These are phyloP conservation scores for Juglanconis sp. DNA, from an alignment of 2,329 filamentous ascomycete genomes.

Conservation along the genomic window DNA sequence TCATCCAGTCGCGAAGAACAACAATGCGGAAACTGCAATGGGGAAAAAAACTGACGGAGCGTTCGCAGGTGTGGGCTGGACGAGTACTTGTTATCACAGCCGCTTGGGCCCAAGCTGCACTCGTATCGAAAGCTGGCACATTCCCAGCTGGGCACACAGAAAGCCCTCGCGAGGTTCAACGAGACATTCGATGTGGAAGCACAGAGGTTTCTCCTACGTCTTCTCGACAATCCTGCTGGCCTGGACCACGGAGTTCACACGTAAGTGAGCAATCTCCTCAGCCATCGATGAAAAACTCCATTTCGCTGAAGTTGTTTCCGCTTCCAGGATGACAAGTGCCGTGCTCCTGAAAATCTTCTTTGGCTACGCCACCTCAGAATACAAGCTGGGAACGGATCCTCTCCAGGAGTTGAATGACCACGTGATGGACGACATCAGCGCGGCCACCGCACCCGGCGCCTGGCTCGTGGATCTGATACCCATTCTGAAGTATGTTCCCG, in stretches of 20 bases:
- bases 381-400: conserved; percentile 19
- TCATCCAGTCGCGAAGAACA: too few species aligned
- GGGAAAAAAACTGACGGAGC: too few species aligned
- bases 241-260: background rate
- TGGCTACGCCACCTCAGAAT: conserved; percentile 25
- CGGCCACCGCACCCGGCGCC: conserved; percentile 17
- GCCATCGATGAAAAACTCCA: too few species aligned
- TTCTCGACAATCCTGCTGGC: background rate
- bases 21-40: too few species aligned
- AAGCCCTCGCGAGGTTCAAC: background rate
- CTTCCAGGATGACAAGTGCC: conserved; percentile 15
- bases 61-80: background rate
- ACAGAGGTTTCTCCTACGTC: conserved; percentile 3
- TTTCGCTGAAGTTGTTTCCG: too few species aligned
- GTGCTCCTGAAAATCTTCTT: conserved; percentile 28
- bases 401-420: conserved; percentile 21
- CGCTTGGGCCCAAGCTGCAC: background rate
- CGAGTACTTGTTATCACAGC: background rate
- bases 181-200: conserved; percentile 1
- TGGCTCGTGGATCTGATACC: conserved; percentile 29
- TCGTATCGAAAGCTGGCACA: background rate
- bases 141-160: background rate
- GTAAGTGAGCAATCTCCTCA: background rate
- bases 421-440: conserved; percentile 22
- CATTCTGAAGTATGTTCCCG: conserved; percentile 24